Conservation (phyloP, 2,329 filamentous ascomycete species). For the Fusarium sp. region DNA sequence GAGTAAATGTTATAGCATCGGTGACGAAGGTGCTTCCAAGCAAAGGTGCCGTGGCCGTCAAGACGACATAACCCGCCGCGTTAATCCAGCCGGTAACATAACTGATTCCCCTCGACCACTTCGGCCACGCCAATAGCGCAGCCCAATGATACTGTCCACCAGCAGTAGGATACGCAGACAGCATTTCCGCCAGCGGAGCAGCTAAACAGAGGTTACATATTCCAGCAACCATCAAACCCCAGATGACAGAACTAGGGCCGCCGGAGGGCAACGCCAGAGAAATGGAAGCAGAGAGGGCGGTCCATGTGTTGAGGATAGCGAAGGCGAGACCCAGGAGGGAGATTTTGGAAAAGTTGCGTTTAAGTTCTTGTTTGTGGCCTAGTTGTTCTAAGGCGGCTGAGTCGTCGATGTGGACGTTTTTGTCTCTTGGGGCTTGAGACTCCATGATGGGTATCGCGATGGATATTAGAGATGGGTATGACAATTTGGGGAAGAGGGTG, state of each 20-base stretch:
- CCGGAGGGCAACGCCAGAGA: slow-evolving; percentile 72
- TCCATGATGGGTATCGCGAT: slow-evolving; percentile 31
- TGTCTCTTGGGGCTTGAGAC: slow-evolving; percentile 33
- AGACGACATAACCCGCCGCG: slow-evolving; percentile 76
- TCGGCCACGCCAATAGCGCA: slow-evolving; percentile 70
- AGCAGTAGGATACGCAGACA: slow-evolving; percentile 71
- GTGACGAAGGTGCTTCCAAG: slow-evolving; percentile 75
- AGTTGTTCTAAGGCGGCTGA: slow-evolving; percentile 57
- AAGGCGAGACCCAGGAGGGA: slow-evolving; percentile 62
- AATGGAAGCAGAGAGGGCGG: slow-evolving; percentile 61
- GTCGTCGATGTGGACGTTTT: slow-evolving; percentile 46
- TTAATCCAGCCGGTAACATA: slow-evolving; percentile 81
- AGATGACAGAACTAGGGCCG: slow-evolving; percentile 77
- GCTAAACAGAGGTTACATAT: slow-evolving; percentile 78
- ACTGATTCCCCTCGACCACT: slow-evolving; percentile 70
- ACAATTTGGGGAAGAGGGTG: not conserved
- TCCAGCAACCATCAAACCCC: slow-evolving; percentile 72
- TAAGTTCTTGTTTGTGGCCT: slow-evolving; percentile 62
- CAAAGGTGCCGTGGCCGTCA: slow-evolving; percentile 75
- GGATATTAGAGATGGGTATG: not conserved
- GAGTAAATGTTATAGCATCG: slow-evolving; percentile 71
- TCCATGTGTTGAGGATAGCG: slow-evolving; percentile 64
- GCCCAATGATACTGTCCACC: slow-evolving; percentile 80
- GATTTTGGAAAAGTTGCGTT: slow-evolving; percentile 62
- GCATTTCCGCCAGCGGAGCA: slow-evolving; percentile 76